A percentile compares a stretch with the other conserved stretches of the same genome.
Conservation (phyloP, 345 rosid genomes). For the Hypericum perforatum region DNA sequence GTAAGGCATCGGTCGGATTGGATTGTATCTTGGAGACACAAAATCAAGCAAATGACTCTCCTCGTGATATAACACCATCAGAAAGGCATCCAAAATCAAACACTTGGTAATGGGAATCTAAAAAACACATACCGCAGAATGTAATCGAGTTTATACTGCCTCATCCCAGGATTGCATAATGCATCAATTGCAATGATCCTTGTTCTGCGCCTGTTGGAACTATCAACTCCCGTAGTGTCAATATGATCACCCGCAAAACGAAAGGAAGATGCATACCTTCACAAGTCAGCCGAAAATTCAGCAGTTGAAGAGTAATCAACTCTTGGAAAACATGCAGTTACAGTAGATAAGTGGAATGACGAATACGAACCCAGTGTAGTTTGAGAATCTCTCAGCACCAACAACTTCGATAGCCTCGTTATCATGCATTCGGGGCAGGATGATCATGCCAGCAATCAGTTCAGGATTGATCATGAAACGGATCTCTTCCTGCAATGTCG, state of each 20-base stretch:
- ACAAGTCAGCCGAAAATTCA: background rate
- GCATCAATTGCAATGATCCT: slow-evolving; percentile 85
- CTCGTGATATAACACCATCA: too few species aligned
- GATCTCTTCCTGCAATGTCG: slow-evolving; percentile 69
- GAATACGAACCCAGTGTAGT: slow-evolving; percentile 69
- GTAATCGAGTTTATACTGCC: slow-evolving; percentile 37
- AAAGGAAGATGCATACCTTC: slow-evolving; percentile 89
- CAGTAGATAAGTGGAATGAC: background rate
- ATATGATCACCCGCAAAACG: slow-evolving; percentile 68
- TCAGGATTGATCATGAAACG: slow-evolving; percentile 96
- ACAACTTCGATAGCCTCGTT: slow-evolving; percentile 84
- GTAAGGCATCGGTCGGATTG: too few species aligned
- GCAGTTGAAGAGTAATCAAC: too few species aligned
- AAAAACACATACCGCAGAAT: slow-evolving; percentile 55
- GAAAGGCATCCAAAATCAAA: too few species aligned
- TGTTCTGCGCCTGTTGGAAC: slow-evolving; percentile 50
- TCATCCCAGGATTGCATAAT: slow-evolving; percentile 47
- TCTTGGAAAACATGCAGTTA: background rate
- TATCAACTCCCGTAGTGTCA: slow-evolving; percentile 50
- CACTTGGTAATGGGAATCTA: background rate
- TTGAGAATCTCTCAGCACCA: slow-evolving; percentile 78
- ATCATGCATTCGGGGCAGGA: slow-evolving; percentile 80
- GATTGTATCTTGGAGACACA: too few species aligned
- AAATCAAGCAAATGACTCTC: too few species aligned
- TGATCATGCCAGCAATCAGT: slow-evolving; percentile 83